Evolutionary conservation across 176 grass and related monocot genomes (phyloP).

Genomic region (Oryza coarctata): DNA sequence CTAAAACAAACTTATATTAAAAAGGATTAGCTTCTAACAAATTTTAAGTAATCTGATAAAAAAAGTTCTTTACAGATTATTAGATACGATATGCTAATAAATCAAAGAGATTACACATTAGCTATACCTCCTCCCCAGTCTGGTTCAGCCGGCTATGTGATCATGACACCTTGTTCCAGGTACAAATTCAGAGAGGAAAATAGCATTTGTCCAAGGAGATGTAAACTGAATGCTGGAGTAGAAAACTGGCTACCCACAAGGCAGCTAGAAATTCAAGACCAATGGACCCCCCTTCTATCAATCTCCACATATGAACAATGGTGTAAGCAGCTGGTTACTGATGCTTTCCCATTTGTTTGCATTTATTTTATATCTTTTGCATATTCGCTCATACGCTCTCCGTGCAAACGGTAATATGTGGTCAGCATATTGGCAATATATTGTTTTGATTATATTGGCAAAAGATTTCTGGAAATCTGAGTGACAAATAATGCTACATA

Average conservation of each 20-base stretch:
- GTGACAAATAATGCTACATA: neutral
- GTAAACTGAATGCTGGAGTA: neutral
- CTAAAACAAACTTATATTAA: too few relatives aligned
- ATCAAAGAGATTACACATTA: too few relatives aligned
- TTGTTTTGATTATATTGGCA: neutral
- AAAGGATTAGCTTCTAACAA: too few relatives aligned
- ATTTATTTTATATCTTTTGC: neutral
- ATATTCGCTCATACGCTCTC: neutral
- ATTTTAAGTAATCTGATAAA: too few relatives aligned
- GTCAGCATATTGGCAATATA: too few relatives aligned
- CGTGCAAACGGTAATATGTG: neutral
- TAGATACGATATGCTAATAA: too few relatives aligned
- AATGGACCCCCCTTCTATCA: neutral
- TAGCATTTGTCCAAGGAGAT: neutral
- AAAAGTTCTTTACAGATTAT: too few relatives aligned
- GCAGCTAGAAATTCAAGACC: neutral
- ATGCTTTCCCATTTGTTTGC: neutral
- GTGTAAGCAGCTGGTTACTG: neutral
- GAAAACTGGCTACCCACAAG: neutral
- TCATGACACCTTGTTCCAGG: too few relatives aligned
- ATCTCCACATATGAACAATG: neutral
- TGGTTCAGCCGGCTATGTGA: too few relatives aligned
- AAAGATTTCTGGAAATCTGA: neutral
- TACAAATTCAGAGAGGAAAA: neutral
- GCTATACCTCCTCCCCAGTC: too few relatives aligned